These are phyloP conservation scores for Pseudozyma tsukubaensis DNA, from an alignment of 1,284 basidiomycete species.

Conservation along the genomic window DNA sequence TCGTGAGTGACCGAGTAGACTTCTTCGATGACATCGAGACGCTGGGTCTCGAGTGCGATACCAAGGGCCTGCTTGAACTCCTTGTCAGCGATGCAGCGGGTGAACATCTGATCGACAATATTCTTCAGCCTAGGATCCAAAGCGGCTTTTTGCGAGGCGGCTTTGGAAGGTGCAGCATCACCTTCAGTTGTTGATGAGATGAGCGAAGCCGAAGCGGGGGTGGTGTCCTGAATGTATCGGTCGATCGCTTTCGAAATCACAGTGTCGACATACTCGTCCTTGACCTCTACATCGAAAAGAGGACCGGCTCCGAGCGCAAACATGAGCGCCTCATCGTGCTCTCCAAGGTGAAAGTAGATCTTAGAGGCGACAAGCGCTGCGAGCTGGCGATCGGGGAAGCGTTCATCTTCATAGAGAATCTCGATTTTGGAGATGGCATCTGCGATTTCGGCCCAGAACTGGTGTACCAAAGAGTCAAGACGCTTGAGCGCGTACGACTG, in stretches of 20 bases:
- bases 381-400: conserved; percentile 63
- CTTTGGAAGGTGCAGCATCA: conserved; percentile 16
- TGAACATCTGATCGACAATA: conserved; percentile 68
- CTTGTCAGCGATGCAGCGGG: conserved; percentile 61
- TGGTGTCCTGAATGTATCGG: conserved; percentile 58
- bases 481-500: conserved; percentile 66
- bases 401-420: conserved; percentile 65
- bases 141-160: conserved; percentile 9
- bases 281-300: conserved; percentile 65
- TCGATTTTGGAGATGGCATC: conserved; percentile 67
- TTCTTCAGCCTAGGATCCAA: conserved; percentile 57
- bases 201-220: conserved; percentile 15
- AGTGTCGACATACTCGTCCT: conserved; percentile 67
- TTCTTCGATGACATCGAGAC: conserved; percentile 65
- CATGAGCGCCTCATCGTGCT: conserved; percentile 66
- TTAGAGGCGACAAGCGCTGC: conserved; percentile 68
- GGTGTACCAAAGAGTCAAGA: conserved; percentile 63
- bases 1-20: conserved; percentile 63
- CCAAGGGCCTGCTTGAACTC: conserved; percentile 67
- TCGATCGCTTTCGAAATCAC: conserved; percentile 69
- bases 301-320: conserved; percentile 67
- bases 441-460: conserved; percentile 68
- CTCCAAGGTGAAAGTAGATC: conserved; percentile 68
- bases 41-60: conserved; percentile 65
- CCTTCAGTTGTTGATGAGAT: conserved; percentile 19